Base-by-base conservation (phyloP, 2,329 filamentous ascomycete species). In the Westerdykella sp. region DNA sequence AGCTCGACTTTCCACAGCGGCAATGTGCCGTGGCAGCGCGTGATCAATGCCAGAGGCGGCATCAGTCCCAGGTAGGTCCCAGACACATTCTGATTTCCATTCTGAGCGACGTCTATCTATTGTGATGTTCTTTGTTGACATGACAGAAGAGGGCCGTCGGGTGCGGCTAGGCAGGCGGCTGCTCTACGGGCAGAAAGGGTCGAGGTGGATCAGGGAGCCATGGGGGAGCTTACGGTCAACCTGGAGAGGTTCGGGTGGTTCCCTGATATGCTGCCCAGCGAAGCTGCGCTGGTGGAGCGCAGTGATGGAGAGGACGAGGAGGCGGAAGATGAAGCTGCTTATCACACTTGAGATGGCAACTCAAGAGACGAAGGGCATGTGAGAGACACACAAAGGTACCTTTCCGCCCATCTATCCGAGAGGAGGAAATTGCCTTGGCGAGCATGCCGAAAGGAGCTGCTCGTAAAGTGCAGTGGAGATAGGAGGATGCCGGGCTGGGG, bases 21-120 rank as follows among this genome's bases (percentile, higher is more conserved):
- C 18, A 96, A 84, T 51, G 91, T 97, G 3, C 91, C 91, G 0
- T 97, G 91, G 91, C 91, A 97, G 72, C 76, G 93, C 45, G 87
- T 97, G 46, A 85, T 97, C 62, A 95, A 91, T 65, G 73, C 87
- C 12, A 91, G 86, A 67, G 90, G 91, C 16, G 73, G 80, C 46
- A 94, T 97, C 53, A 95, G 89, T 36, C 85, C 85, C 6, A 80
- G 90, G 87, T 91, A 59, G 53, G 71, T 63, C 39, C 31, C 40
- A 36, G 23, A 43, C 39, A 16, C 10, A 15, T 37, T 12, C 37
- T n/a, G n/a, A n/a, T n/a, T n/a, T 25, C 32, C 46, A 48, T 42
- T 21, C 45, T 18, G 18, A 6, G 3, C 18, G 18, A 21, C 3
- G n/a, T 43, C 39, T 16, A 41, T 50, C 36, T 45, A 3, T 50